These are phyloP conservation scores for Pyrenophora graminea DNA, from an alignment of 2,329 filamentous ascomycete genomes.

Conservation along the genomic window DNA sequence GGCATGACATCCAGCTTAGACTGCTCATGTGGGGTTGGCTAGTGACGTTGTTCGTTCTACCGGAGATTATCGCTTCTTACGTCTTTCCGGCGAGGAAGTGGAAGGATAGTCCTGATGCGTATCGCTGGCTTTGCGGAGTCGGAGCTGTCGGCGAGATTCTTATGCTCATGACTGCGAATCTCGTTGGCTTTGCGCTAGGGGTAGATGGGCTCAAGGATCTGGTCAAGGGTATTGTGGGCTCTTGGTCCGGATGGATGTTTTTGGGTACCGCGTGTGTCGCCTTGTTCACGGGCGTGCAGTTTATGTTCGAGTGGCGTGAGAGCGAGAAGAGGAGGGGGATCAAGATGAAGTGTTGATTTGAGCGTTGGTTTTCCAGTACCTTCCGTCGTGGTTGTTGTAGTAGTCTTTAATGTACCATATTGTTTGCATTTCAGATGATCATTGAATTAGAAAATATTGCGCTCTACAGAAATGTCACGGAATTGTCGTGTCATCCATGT, in stretches of 20 bases:
- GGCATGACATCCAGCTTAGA: conserved; percentile 94
- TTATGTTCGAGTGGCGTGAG: conserved; percentile 97
- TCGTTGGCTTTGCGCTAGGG: conserved; percentile 93
- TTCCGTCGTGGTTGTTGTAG: no score
- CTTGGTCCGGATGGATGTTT: conserved; percentile 76
- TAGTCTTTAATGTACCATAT: no score
- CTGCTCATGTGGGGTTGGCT: conserved; percentile 97
- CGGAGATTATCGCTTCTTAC: conserved; percentile 74
- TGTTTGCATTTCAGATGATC: no score
- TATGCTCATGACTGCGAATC: conserved; percentile 94
- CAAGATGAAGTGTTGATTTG: conserved; percentile 73
- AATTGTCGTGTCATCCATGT: no score
- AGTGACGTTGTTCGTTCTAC: conserved; percentile 89
- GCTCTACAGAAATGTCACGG: no score
- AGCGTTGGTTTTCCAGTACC: no score
- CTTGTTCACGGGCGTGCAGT: conserved; percentile 82
- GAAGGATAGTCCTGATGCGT: conserved; percentile 69
- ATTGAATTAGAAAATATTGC: no score
- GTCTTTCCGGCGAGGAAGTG: conserved; percentile 77
- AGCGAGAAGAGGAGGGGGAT: conserved; percentile 81
- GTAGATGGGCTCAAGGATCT: conserved; percentile 83
- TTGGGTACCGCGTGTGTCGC: conserved; percentile 70
- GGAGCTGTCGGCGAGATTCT: conserved; percentile 83
- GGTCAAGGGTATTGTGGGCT: conserved; percentile 73
- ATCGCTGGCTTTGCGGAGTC: conserved; percentile 77